Percentiles rank a stretch among this genome's conserved stretches.
Conservation (phyloP, 768 basidiomycete genomes). For the Coprinopsis sp. region DNA sequence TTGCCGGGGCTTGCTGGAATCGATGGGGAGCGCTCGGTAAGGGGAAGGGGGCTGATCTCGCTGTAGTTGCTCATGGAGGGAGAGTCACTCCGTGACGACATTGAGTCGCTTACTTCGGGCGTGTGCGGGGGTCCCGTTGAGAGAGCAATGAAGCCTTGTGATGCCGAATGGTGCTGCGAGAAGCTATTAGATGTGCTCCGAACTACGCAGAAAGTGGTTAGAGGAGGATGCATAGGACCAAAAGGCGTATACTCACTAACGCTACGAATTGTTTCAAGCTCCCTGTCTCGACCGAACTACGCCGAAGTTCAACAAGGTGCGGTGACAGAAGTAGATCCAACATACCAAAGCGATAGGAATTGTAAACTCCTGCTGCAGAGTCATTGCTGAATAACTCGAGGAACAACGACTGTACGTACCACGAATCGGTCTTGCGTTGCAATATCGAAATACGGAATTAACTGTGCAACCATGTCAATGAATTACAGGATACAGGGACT, state of each 20-base stretch:
- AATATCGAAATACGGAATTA: slow-evolving; percentile 67
- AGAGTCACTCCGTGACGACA: slow-evolving; percentile 41
- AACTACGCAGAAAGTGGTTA: slow-evolving; percentile 23
- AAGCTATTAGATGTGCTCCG: slow-evolving; percentile 54
- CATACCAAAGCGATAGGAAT: slow-evolving; percentile 62
- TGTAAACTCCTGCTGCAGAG: slow-evolving; percentile 52
- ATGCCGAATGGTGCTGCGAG: slow-evolving; percentile 46
- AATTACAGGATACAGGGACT: background rate
- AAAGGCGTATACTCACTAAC: slow-evolving; percentile 43
- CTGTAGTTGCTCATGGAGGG: slow-evolving; percentile 19
- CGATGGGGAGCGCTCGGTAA: slow-evolving; percentile 22
- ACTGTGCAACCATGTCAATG: slow-evolving; percentile 29
- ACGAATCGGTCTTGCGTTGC: slow-evolving; percentile 60
- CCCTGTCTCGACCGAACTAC: slow-evolving; percentile 68
- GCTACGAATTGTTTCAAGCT: slow-evolving; percentile 62
- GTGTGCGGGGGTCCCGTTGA: slow-evolving; percentile 31
- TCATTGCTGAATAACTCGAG: background rate
- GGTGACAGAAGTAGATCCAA: background rate
- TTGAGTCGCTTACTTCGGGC: slow-evolving; percentile 36
- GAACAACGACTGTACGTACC: slow-evolving; percentile 31
- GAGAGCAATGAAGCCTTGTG: slow-evolving; percentile 36
- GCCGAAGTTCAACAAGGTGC: slow-evolving; percentile 5
- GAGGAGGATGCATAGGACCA: background rate
- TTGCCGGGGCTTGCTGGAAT: slow-evolving; percentile 31
- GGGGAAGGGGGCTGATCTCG: slow-evolving; percentile 18